Conservation (phyloP, 2,329 filamentous ascomycete species). For the Fusarium humuli region DNA sequence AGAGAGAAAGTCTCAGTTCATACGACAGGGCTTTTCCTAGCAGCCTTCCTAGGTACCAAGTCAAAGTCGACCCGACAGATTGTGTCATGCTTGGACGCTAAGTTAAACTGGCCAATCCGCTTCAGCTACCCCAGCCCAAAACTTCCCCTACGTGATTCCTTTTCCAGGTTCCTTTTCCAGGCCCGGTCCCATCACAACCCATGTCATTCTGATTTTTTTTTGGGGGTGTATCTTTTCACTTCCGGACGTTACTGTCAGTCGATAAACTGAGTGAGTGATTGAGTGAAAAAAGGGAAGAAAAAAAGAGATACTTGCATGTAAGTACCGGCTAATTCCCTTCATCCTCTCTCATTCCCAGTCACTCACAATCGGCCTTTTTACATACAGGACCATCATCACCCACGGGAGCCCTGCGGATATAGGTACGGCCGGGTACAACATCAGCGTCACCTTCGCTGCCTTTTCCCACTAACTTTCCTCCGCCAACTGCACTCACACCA, state of each 20-base stretch:
- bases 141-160: conserved; percentile 44
- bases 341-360: not conserved
- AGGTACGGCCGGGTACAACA: conserved; percentile 45
- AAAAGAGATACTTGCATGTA: conserved; percentile 19
- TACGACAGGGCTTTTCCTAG: conserved; percentile 20
- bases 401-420: conserved; percentile 40
- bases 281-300: not conserved
- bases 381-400: conserved; percentile 3
- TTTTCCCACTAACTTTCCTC: conserved; percentile 12
- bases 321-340: conserved; percentile 8
- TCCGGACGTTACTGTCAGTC: conserved; percentile 14
- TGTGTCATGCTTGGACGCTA: conserved; percentile 51
- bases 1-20: conserved; percentile 23
- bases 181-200: conserved; percentile 28
- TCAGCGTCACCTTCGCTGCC: conserved; percentile 40
- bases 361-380: conserved; percentile 14
- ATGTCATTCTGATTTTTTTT: conserved; percentile 35
- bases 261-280: not conserved
- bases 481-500: conserved; percentile 4
- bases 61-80: conserved; percentile 49
- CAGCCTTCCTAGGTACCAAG: conserved; percentile 2
- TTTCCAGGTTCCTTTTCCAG: conserved; percentile 39
- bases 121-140: conserved; percentile 47
- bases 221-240: conserved; percentile 27
- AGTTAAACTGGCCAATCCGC: conserved; percentile 42